phyloP scores from a whole-genome alignment of 257 asterid genomes.

The Voacanga thouarsii region DNA sequence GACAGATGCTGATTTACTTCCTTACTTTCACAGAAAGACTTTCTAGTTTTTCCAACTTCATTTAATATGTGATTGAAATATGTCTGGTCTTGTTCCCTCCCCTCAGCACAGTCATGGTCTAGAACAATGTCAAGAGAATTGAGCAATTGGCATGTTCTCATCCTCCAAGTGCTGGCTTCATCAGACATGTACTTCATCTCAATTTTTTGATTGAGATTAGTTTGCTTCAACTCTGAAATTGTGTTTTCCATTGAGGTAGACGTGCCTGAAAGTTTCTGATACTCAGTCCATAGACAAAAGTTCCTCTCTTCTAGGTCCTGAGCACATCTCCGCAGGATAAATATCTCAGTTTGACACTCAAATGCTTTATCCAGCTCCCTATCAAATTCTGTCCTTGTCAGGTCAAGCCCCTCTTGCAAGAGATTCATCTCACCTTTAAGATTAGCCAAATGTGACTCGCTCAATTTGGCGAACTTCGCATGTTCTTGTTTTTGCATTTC shows the following conservation, averaged over 20 bases:
- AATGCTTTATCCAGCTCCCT: constrained; percentile 50
- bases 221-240: constrained; percentile 47
- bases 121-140: constrained; percentile 48
- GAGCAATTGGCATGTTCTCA: constrained; percentile 48
- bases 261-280: constrained; percentile 49
- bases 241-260: constrained; percentile 41
- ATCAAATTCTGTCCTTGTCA: constrained; percentile 57
- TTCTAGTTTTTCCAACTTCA: constrained; percentile 47
- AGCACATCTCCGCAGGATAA: constrained; percentile 48
- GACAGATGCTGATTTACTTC: constrained; percentile 52
- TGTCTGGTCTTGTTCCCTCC: constrained; percentile 41
- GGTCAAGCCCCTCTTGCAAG: constrained; percentile 50
- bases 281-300: constrained; percentile 34
- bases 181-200: constrained; percentile 54
- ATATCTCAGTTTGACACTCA: constrained; percentile 57
- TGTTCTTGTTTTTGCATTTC: constrained; percentile 60
- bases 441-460: constrained; percentile 35
- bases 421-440: constrained; percentile 45
- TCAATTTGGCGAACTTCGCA: constrained; percentile 37
- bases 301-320: constrained; percentile 55
- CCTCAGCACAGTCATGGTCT: constrained; percentile 29
- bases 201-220: constrained; percentile 38
- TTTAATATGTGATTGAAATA: constrained; percentile 33
- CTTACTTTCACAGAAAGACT: constrained; percentile 40
- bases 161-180: constrained; percentile 49